Base-by-base conservation (phyloP, 2,329 filamentous ascomycete species). In the Gaeumannomyces sp. region DNA sequence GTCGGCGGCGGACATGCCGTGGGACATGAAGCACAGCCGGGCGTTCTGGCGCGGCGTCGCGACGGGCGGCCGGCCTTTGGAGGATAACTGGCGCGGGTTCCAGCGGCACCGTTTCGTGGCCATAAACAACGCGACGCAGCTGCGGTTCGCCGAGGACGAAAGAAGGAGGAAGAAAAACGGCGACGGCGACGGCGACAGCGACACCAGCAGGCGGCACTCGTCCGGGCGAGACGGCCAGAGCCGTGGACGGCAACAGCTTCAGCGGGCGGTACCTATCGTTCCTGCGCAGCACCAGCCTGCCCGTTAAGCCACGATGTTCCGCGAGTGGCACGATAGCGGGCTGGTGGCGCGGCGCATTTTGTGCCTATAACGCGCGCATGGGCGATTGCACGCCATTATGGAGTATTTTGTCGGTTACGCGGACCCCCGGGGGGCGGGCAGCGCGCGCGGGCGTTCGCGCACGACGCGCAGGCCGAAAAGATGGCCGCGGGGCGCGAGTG, bases 281-380 rank as follows among this genome's bases (percentile, higher is more conserved):
- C 73, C 77, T 94, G 29, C 81, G 84, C 45, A 90, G 86, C 35
- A 90, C 85, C 2, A 88, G 85, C 22, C 74, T 93, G 11, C 89
- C 89, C 0, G 85, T 95, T 76, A 95, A 94, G 85, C 88, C 7
- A 92, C 91, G 0, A 79, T 94, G 28, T 95, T 88, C 76, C 82
- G 85, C 27, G 91, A 95, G 73, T 95, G 91, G 91, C 91, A 93
- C 71, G 90, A 93, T 73, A 84, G 83, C 59, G 82, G 91, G 3
- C 79, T 94, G 1, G 79, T 92, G 2, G 82, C 89, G 0, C 95
- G 91, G 91, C 86, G 71, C 91, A 95, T 75, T 94, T 91, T 70
- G 87, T 93, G 2, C 91, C 91, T 19, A 87, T 94, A 89, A 93
- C 72, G 90, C 85, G 71, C 84, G 87, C 1, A 93, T 88, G 70